A percentile compares a stretch with the other conserved stretches of the same genome.
Evolutionary conservation across 2,329 filamentous ascomycete genomes (phyloP).

Genomic region (Monilinia aucupariae): DNA sequence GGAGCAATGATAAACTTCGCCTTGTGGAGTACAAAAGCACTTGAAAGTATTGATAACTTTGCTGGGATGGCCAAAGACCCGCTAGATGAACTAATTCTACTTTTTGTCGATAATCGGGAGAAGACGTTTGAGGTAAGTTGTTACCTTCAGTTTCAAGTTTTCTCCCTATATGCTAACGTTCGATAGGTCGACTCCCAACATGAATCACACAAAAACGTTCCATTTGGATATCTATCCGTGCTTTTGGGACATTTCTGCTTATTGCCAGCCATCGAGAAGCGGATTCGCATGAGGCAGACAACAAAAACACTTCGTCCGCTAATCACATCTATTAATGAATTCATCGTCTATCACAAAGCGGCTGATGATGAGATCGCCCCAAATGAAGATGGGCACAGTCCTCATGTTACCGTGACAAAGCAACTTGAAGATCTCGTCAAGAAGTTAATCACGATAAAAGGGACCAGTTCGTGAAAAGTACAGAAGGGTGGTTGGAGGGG

Average conservation of each 20-base stretch:
- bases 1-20: slow-evolving; percentile 84
- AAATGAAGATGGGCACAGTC: slow-evolving; percentile 41
- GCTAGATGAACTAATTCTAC: slow-evolving; percentile 53
- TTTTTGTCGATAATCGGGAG: slow-evolving; percentile 64
- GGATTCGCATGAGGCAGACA: slow-evolving; percentile 41
- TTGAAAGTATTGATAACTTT: slow-evolving; percentile 43
- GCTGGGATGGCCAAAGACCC: slow-evolving; percentile 39
- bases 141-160: not conserved
- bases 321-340: slow-evolving; percentile 55
- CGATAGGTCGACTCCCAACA: slow-evolving; percentile 62
- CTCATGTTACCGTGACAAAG: slow-evolving; percentile 43
- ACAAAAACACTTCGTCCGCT: slow-evolving; percentile 45
- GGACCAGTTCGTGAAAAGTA: not conserved
- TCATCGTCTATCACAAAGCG: slow-evolving; percentile 53
- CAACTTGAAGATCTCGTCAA: slow-evolving; percentile 28
- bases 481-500: not conserved
- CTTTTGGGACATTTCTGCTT: slow-evolving; percentile 77
- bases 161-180: slow-evolving; percentile 12
- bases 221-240: slow-evolving; percentile 79
- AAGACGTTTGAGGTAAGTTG: slow-evolving; percentile 61
- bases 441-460: slow-evolving; percentile 21
- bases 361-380: slow-evolving; percentile 46
- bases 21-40: slow-evolving; percentile 65
- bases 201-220: slow-evolving; percentile 74
- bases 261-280: slow-evolving; percentile 40